Evolutionary conservation across 2,329 filamentous ascomycete genomes (phyloP), one percentile per base, ranked within the genome.

Genomic region (Torrubiella hemipterigena): DNA sequence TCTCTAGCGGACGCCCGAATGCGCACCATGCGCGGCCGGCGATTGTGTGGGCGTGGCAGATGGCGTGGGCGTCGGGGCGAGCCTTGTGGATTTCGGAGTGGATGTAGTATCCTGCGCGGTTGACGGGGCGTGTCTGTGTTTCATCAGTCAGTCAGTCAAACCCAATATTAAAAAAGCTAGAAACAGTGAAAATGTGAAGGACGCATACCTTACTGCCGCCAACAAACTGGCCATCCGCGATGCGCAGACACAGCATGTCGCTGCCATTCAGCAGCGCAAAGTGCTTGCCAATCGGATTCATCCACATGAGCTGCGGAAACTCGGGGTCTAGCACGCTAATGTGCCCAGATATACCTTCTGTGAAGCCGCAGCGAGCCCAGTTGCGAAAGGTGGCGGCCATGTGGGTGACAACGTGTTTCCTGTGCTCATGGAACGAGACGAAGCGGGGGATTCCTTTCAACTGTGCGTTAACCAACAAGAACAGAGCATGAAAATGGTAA

Each of bases 51-150:
- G 73, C 70, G 46, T 85, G 80, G 50, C 75, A 81, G 18, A 77
- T 69, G 13, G 79, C 76, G 42, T 74, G 62, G 21, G 78, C 70
- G 47, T 81, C 67, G 4, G 69, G 68, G 19, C 78, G 59, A 5
- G 73, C 73, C 53, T 74, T 76, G 55, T 81, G 71, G 9, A 84
- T 59, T 16, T 75, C 77, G 6, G 66, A 67, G 54, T 84, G 79
- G 42, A 85, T 84, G 38, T 74, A 56, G 47, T 78, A 82, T 6
- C 78, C 79, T 0, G 78, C 75, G 4, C 70, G 67, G 49, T 84
- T 84, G 28, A 68, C 67, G 3, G 77, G 69, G 19, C 67, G 59
- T 11, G 52, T 64, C 45, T 46, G 18, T 8, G n/a, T 13, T 9
- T 10, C 11, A 6, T 19, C 15, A n/a, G 11, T 17, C 10, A 18